Evolutionary conservation across 192 early-diverging fungal genomes (phyloP).

Genomic region (Rhizoclosmatium globosum): DNA sequence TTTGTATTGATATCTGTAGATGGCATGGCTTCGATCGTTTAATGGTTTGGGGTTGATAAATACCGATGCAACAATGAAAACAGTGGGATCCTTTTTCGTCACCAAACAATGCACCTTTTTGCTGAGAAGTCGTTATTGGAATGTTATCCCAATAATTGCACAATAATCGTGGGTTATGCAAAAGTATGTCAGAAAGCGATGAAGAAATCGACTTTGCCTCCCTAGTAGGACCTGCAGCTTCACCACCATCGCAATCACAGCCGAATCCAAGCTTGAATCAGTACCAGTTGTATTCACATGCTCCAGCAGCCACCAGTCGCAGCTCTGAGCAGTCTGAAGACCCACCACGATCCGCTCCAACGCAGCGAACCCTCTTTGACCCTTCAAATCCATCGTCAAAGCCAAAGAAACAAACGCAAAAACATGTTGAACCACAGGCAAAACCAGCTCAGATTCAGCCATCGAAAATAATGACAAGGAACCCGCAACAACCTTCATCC

Average conservation of each 20-base stretch:
- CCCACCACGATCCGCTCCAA: not conserved
- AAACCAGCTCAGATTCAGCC: not conserved
- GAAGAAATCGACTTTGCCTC: slow-evolving; percentile 24
- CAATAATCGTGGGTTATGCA: not conserved
- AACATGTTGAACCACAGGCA: not conserved
- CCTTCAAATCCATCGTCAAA: slow-evolving; percentile 3
- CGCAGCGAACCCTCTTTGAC: slow-evolving; percentile 1
- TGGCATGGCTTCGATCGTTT: too few relatives aligned
- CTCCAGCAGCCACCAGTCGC: not conserved
- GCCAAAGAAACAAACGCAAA: not conserved
- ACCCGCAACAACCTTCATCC: too few relatives aligned
- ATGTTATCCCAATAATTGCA: too few relatives aligned
- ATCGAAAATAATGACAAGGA: not conserved
- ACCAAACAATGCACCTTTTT: too few relatives aligned
- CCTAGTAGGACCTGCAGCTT: not conserved
- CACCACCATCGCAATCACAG: not conserved
- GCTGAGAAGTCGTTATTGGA: too few relatives aligned
- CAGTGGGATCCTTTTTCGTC: too few relatives aligned
- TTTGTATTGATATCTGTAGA: too few relatives aligned
- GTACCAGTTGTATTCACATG: not conserved
- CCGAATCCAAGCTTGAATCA: not conserved
- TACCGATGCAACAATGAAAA: too few relatives aligned
- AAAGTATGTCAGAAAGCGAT: slow-evolving; percentile 11
- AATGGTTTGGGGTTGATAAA: too few relatives aligned
- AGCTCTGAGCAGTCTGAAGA: not conserved